Evolutionary conservation across 2,329 filamentous ascomycete species (phyloP).

Genomic region (Plenodomus lindquistii): DNA sequence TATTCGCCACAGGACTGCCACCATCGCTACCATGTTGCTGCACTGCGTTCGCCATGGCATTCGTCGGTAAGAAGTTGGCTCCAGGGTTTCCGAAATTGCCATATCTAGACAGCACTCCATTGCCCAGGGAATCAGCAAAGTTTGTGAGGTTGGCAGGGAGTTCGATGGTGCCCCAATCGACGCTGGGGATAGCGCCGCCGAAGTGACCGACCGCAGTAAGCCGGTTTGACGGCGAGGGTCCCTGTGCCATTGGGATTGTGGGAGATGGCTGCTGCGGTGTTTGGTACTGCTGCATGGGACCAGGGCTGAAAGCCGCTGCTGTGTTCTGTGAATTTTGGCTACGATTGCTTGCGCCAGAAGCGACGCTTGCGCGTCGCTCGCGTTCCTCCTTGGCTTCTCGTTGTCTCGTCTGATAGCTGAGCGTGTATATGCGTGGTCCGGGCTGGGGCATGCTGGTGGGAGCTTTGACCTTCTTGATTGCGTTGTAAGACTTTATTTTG

Average conservation of each 20-base stretch:
- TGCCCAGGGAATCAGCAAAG: constrained; percentile 5
- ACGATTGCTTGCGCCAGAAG: constrained; percentile 1
- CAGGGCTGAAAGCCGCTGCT: constrained; percentile 7
- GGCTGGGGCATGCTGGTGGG: constrained; percentile 50
- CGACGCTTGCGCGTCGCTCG: constrained; percentile 7
- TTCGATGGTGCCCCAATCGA: constrained; percentile 33
- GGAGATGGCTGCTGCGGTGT: too few species aligned
- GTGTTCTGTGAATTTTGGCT: constrained; percentile 4
- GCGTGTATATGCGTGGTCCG: constrained; percentile 40
- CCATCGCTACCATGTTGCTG: constrained; percentile 2
- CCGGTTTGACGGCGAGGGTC: not conserved
- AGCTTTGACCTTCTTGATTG: constrained; percentile 61
- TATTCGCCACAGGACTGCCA: constrained; percentile 3
- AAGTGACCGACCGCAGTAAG: constrained; percentile 10
- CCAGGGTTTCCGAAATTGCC: not conserved
- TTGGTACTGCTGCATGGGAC: not conserved
- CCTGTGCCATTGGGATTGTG: too few species aligned
- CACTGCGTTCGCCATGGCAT: not conserved
- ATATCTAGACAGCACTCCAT: not conserved
- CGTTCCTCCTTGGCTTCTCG: constrained; percentile 10
- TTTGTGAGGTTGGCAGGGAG: constrained; percentile 5
- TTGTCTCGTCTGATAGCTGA: constrained; percentile 7
- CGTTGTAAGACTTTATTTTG: constrained; percentile 63
- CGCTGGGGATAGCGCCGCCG: constrained; percentile 27
- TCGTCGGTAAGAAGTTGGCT: not conserved